These are phyloP conservation scores for Fusarium marasasianum DNA, from an alignment of 2,329 filamentous ascomycete genomes.

Conservation along the genomic window DNA sequence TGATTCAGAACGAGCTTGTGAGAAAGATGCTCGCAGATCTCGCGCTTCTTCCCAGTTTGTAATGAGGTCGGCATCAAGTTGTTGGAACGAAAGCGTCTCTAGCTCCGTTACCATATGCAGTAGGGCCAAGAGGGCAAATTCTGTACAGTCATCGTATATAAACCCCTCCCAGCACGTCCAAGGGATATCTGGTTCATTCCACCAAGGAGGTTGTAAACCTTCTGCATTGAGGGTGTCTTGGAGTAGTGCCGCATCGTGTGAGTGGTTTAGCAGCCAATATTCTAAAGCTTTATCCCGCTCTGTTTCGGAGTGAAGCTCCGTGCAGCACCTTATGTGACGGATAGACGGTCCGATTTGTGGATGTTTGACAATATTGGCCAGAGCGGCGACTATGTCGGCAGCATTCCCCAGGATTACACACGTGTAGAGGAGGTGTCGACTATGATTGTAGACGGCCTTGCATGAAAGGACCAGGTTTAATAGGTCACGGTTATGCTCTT, in stretches of 20 bases:
- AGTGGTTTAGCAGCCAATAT: not conserved
- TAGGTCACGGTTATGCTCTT: not conserved
- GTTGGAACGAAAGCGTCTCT: conserved; percentile 5
- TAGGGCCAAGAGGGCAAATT: not conserved
- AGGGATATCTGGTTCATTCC: not conserved
- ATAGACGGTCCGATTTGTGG: conserved; percentile 16
- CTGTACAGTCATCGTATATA: not conserved
- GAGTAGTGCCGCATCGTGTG: not conserved
- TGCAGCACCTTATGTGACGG: conserved; percentile 7
- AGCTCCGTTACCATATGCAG: not conserved
- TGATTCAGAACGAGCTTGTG: not conserved
- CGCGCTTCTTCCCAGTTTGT: not conserved
- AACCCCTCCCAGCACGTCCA: not conserved
- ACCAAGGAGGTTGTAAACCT: conserved; percentile 1
- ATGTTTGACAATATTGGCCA: not conserved
- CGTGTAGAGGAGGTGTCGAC: conserved; percentile 7
- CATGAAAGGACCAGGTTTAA: not conserved
- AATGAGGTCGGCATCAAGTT: not conserved
- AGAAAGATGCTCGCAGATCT: not conserved
- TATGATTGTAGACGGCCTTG: not conserved
- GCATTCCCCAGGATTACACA: not conserved
- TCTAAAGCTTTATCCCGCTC: not conserved
- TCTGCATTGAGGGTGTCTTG: not conserved
- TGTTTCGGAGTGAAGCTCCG: not conserved
- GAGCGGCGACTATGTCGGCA: not conserved